Evolutionary conservation across 2,329 filamentous ascomycete genomes (phyloP), one percentile per base, ranked within the genome.

Genomic region (Pezicula rhizophila): DNA sequence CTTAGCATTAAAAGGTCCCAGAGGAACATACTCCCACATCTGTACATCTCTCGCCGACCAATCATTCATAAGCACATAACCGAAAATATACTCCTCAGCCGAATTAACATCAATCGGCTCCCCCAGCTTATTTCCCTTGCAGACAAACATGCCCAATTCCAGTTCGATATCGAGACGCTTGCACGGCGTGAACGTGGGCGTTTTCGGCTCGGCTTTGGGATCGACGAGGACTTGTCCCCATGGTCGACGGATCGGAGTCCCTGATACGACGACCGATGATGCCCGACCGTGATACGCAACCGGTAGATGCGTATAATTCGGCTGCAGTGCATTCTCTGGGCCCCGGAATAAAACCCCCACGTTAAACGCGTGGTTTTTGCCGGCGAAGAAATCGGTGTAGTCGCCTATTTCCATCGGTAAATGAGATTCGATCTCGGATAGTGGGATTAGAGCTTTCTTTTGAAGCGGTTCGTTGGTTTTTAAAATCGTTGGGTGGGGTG

Each of bases 1-100:
- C 76, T 95, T 93, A 20, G 81, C 75, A 53, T 88, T 89, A 69
- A 93, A 92, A 0, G 88, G 88, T 0, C 89, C 89, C 7, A 92
- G 70, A 0, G 89, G 89, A 8, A 91, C 77, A 57, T 91, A 91
- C 66, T 95, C 89, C 87, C 87, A 93, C 0, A 78, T 77, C 64
- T 95, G 88, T 44, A 93, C 84, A 58, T 93, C 88, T 54, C 88
- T 74, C 4, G 88, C 88, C 47, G 84, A 89, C 80, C 80, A 84
- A 51, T 84, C 79, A 50, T 84, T 84, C 8, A 83, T 59, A 23
- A 84, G 63, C 0, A 80, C 74, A 18, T 81, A 67, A 0, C 80
- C 80, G 58, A 84, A 82, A 14, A 83, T 77, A 52, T 82, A 76
- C 1, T 77, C 69, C 2, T 76, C 70, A 0, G 78, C 75, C 18